Base-by-base conservation (phyloP, 1,284 basidiomycete genomes). In the Cryptococcus sp. region DNA sequence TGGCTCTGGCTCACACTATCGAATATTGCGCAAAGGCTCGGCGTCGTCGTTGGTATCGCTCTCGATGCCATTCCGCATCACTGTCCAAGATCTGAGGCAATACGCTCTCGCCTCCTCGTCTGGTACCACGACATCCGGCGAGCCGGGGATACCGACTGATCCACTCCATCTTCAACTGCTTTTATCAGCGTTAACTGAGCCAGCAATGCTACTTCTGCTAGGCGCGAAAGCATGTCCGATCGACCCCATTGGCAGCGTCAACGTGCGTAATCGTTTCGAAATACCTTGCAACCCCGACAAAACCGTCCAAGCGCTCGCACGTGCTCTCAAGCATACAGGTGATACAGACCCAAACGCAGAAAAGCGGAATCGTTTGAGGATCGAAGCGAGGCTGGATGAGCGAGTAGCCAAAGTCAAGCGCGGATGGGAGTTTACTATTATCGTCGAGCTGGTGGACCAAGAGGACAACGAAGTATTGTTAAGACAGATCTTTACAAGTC, bases 241-340 rank as follows among this genome's bases (percentile, higher is more conserved):
- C 34, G 56, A 62, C 39, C 61, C 63, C 2, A 41, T 67, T 17
- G 65, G 65, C 10, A 46, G 60, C 22, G 65, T 67, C 52, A 65
- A 64, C 43, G 61, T 63, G 3, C 55, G 65, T 1, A 67, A 67
- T 50, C 51, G 47, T 3, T 67, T 67, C 56, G 58, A 57, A 29
- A 19, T 64, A 15, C 37, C 51, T 15, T 7, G 29, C 29, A 20
- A 58, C 23, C 49, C 47, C 46, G 10, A 47, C 29, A 6, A 34
- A 23, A 26, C 7, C n/a, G 3, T 22, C 45, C 15, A 25, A 39
- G 6, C 46, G 8, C 19, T 50, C 15, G 11, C 22, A 37, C 23
- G 20, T 16, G 52, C 52, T 19, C 22, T 39, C 17, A 17, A 17
- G 37, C 29, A 34, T 4, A 10, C 29, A 34, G 29, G 29, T 34